Conservation (phyloP, 305 asterid genomes). For the Fraxinus xanthoxyloides region DNA sequence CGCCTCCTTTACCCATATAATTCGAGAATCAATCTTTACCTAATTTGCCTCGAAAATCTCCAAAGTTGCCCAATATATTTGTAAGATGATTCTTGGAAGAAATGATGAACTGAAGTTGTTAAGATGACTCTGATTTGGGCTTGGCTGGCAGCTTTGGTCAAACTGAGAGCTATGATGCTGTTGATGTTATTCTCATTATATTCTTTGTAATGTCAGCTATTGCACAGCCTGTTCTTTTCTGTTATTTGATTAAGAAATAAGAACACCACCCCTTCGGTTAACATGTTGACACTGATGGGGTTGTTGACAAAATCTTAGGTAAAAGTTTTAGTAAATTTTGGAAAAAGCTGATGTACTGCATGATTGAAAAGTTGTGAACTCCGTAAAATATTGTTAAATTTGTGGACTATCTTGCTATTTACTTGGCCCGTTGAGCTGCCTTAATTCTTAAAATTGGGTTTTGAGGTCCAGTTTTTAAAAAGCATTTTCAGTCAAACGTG, state of each 20-base stretch:
- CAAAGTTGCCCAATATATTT: conserved; percentile 16
- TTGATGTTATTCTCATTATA: neutral
- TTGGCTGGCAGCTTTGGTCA: conserved; percentile 45
- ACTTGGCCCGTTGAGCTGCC: no score
- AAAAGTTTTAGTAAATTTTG: neutral
- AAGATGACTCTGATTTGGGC: neutral
- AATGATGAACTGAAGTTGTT: neutral
- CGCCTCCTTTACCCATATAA: conserved; percentile 72
- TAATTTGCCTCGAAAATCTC: neutral
- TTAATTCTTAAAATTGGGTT: no score
- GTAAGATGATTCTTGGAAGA: neutral
- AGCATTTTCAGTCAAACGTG: no score
- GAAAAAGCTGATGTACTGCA: no score
- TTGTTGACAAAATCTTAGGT: neutral
- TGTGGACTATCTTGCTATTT: no score
- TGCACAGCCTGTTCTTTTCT: neutral
- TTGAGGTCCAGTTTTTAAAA: no score
- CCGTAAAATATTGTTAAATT: no score
- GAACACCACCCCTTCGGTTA: neutral
- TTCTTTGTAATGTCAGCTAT: neutral
- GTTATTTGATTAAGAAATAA: neutral
- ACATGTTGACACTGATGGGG: neutral
- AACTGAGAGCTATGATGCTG: neutral
- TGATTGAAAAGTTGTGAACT: no score
- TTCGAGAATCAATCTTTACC: neutral